Evolutionary conservation across 495 filamentous ascomycete genomes (phyloP).

Genomic region (Massariosphaeria phaeospora): DNA sequence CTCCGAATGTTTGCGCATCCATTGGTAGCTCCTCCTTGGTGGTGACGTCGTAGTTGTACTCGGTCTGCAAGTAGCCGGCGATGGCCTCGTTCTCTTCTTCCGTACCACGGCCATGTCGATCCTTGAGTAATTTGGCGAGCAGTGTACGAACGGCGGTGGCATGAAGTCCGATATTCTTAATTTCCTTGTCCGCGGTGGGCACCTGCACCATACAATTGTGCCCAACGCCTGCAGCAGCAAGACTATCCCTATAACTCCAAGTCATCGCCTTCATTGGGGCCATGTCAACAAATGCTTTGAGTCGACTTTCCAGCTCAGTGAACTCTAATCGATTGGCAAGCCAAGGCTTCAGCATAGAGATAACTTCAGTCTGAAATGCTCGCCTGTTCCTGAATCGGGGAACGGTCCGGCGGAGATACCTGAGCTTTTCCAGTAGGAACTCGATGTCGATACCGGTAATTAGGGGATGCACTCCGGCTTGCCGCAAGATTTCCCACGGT

Average conservation of each 20-base stretch:
- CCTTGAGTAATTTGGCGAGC: not conserved
- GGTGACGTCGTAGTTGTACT: no score
- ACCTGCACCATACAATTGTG: not conserved
- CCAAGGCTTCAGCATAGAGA: not conserved
- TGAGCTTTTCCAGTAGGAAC: constrained; percentile 4
- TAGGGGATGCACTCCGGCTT: constrained; percentile 1
- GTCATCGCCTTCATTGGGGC: not conserved
- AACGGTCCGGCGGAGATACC: not conserved
- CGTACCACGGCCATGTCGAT: not conserved
- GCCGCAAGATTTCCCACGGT: not conserved
- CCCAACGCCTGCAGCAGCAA: not conserved
- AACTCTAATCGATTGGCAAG: not conserved
- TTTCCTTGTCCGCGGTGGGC: not conserved
- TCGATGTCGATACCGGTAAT: constrained; percentile 4
- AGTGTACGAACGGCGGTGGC: not conserved
- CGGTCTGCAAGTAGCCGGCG: not conserved
- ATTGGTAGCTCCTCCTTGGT: no score
- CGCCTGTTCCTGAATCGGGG: no score
- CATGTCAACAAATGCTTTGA: not conserved
- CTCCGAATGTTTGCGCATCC: no score
- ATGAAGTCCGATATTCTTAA: not conserved
- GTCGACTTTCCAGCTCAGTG: not conserved
- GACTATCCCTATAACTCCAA: not conserved
- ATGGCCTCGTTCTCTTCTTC: not conserved
- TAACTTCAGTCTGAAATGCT: no score